These are phyloP conservation scores for Immersiporthe knoxdaviesiana DNA, from an alignment of 2,329 filamentous ascomycete species.

Conservation along the genomic window DNA sequence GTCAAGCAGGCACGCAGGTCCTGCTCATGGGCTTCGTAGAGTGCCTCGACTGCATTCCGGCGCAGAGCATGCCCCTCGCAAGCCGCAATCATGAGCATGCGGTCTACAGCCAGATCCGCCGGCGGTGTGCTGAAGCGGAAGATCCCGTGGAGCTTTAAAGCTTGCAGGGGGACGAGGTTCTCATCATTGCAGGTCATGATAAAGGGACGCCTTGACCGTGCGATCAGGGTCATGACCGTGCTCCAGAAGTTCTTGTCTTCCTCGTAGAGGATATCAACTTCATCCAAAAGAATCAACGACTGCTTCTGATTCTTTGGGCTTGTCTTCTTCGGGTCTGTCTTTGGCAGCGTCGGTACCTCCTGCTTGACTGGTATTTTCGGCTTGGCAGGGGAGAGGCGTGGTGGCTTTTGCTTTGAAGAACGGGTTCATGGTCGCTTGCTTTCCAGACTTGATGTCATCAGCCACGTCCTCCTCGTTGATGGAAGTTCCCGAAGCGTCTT, in stretches of 20 bases:
- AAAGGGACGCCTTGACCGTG: slow-evolving; percentile 86
- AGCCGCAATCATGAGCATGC: slow-evolving; percentile 80
- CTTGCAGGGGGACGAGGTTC: slow-evolving; percentile 73
- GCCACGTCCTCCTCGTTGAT: slow-evolving; percentile 51
- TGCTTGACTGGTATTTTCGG: slow-evolving; percentile 39
- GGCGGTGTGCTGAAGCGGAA: slow-evolving; percentile 73
- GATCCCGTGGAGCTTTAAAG: slow-evolving; percentile 81
- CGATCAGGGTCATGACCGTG: slow-evolving; percentile 76
- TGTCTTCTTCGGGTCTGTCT: slow-evolving; percentile 36
- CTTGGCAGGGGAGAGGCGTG: slow-evolving; percentile 37
- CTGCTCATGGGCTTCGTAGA: slow-evolving; percentile 70
- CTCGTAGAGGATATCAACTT: slow-evolving; percentile 91
- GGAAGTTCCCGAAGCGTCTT: slow-evolving; percentile 37
- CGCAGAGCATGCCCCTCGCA: slow-evolving; percentile 83
- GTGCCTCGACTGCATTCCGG: slow-evolving; percentile 65
- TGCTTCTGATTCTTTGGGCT: slow-evolving; percentile 73
- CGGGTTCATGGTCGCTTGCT: slow-evolving; percentile 77
- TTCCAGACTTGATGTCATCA: slow-evolving; percentile 65
- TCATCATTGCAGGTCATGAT: slow-evolving; percentile 96
- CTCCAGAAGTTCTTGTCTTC: slow-evolving; percentile 96
- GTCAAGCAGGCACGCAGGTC: slow-evolving; percentile 82
- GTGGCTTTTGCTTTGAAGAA: slow-evolving; percentile 72
- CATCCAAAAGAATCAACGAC: slow-evolving; percentile 90
- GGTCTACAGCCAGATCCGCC: slow-evolving; percentile 71
- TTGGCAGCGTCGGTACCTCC: slow-evolving; percentile 31